Evolutionary conservation across 108 stramenopile genomes (phyloP).

Genomic region (Aurantiochytrium sp.): DNA sequence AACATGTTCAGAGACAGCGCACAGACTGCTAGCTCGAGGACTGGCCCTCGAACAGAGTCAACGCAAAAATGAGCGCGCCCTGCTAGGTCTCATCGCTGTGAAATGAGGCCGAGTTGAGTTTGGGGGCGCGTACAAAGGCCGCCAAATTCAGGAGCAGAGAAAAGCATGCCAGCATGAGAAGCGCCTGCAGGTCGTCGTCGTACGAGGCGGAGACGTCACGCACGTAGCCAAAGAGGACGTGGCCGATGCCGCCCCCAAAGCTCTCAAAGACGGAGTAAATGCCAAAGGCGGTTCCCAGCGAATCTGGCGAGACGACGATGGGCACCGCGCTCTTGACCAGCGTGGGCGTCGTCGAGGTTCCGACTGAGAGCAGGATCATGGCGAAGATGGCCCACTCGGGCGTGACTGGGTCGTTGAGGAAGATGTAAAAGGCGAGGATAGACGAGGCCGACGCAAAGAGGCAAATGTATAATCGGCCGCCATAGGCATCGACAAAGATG

Average conservation of each 20-base stretch:
- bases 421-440: background rate
- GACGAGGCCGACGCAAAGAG: background rate
- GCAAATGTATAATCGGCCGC: background rate
- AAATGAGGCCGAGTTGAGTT: background rate
- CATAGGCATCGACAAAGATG: background rate
- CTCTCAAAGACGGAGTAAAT: constrained; percentile 21
- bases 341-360: constrained; percentile 17
- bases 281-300: constrained; percentile 10
- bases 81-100: too few relatives aligned
- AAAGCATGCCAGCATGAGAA: background rate
- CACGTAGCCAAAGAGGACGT: background rate
- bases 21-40: too few relatives aligned
- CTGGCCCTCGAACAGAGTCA: too few relatives aligned
- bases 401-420: background rate
- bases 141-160: background rate
- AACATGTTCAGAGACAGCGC: too few relatives aligned
- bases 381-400: background rate
- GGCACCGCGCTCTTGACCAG: constrained; percentile 19
- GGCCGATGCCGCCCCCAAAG: constrained; percentile 5
- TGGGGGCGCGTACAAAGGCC: constrained; percentile 1
- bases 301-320: background rate
- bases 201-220: background rate
- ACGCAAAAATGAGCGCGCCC: too few relatives aligned
- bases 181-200: background rate
- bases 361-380: background rate